Evolutionary conservation across 495 filamentous ascomycete species (phyloP), one percentile per base, ranked within the genome.

Genomic region (Pseudoneurospora amorphoporcata): DNA sequence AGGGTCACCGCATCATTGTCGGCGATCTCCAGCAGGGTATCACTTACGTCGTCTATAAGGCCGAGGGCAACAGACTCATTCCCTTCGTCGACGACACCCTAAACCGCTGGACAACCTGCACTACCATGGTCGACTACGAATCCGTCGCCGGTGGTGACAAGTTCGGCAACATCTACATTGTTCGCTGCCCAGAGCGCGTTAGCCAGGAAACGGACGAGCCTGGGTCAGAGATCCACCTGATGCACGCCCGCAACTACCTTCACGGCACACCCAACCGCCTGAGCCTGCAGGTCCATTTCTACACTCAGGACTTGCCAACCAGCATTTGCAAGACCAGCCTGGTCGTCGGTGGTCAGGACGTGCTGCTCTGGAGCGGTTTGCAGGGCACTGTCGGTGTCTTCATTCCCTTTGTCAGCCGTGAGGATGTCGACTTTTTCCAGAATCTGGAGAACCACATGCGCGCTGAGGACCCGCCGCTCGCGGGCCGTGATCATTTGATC

Each of bases 391-490:
- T 99, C 19, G 96, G 96, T 35, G 92, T 97, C 43, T 83, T 98
- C 42, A 90, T 98, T 53, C 96, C 96, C 0, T 98, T 99, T 76
- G 83, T 92, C 19, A 90, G 90, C 72, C 90, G 95, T 35, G 94
- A 98, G 76, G 95, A 98, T 77, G 93, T 96, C 47, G 94, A 98
- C 82, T 97, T 98, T 81, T 98, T 99, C 86, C 94, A 97, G 80
- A 93, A 89, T 43, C 85, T 98, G 39, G 95, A 98, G 81, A 90
- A 90, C 76, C 91, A 95, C 73, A 83, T 99, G 82, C 87, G 94
- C 68, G 86, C 84, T 19, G 94, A 97, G 75, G 92, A 97, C 75
- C 87, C 94, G 29, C 93, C 94, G 14, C 85, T 97, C 32, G 93
- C 93, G 10, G 95, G 96, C 39, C 88, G 96, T 72, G 96, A 98